Base-by-base conservation (phyloP, 169 alveolate species). In the Plasmodium vinckei region DNA sequence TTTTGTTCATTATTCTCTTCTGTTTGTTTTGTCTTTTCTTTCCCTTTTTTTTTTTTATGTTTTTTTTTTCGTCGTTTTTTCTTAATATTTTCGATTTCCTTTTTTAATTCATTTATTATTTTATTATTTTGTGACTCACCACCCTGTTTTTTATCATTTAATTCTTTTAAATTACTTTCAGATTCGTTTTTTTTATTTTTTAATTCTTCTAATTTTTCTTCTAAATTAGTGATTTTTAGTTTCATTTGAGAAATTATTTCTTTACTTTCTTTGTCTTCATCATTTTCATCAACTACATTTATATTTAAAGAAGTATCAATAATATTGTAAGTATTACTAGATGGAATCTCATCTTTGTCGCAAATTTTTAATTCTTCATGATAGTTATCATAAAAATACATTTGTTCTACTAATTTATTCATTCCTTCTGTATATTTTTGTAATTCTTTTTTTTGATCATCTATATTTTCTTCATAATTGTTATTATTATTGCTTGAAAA, bases 251-350 rank as follows among this genome's bases (percentile, higher is more conserved):
- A 67, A 67, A 79, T 67, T 3, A 79, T 2, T 60, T 79, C 71
- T 44, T 47, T 49, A 64, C 46, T 19, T 15, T 54, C 82, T 51
- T 39, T 54, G 25, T 5, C 39, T 19, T 67, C 89, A 10, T n/a
- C 57, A 47, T 54, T 49, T 25, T 12, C 82, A 79, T 79, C 82
- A 39, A 65, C 42, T 5, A 79, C 84, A 67, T 79, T 53, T 54
- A 79, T 51, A 79, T 79, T 79, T 68, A 79, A 79, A 46, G 89
- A 79, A 4, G 89, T 79, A 21, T 79, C 89, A 7, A 79, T 67
- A 42, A 79, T 65, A 61, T 69, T 68, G 13, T 19, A 46, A 15
- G 82, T 33, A 59, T 21, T 21, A 12, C 21, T 67, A n/a, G 84
- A 65, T 19, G 46, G 44, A 5, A 65, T 61, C 54, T 15, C 56